Evolutionary conservation across 208 protist genomes (phyloP).

Genomic region (Vickermania ingenoplastis): DNA sequence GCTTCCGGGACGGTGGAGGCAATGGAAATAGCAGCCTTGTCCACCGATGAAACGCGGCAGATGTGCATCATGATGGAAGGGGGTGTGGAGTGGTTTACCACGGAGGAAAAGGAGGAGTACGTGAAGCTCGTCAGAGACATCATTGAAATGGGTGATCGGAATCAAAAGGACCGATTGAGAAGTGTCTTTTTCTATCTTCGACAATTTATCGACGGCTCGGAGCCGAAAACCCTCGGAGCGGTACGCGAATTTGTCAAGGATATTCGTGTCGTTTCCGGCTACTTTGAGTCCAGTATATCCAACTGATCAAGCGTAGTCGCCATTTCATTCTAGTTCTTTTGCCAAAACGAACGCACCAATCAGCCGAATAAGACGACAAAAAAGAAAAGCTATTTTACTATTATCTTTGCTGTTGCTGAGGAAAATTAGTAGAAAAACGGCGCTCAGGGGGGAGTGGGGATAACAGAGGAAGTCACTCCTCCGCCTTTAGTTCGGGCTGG

Average conservation of each 20-base stretch:
- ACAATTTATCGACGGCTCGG: neutral
- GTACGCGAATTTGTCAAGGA: neutral
- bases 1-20: neutral
- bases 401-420: too few relatives aligned
- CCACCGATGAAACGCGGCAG: neutral
- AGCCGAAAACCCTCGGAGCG: neutral
- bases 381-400: too few relatives aligned
- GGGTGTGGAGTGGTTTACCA: neutral
- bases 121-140: neutral
- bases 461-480: too few relatives aligned
- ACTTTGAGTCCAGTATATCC: neutral
- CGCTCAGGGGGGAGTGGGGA: too few relatives aligned
- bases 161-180: neutral
- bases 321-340: too few relatives aligned
- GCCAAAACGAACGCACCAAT: too few relatives aligned
- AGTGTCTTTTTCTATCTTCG: neutral
- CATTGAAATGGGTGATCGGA: neutral
- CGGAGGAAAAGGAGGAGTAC: neutral
- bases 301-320: too few relatives aligned
- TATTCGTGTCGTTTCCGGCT: neutral
- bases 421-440: too few relatives aligned
- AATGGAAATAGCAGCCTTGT: neutral
- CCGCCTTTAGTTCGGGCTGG: too few relatives aligned
- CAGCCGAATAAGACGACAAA: too few relatives aligned
- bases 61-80: neutral